Percentiles rank a stretch among this genome's conserved stretches.
These are phyloP conservation scores for Cardiosporidium cionae DNA, from an alignment of 169 alveolate species.

Conservation along the genomic window DNA sequence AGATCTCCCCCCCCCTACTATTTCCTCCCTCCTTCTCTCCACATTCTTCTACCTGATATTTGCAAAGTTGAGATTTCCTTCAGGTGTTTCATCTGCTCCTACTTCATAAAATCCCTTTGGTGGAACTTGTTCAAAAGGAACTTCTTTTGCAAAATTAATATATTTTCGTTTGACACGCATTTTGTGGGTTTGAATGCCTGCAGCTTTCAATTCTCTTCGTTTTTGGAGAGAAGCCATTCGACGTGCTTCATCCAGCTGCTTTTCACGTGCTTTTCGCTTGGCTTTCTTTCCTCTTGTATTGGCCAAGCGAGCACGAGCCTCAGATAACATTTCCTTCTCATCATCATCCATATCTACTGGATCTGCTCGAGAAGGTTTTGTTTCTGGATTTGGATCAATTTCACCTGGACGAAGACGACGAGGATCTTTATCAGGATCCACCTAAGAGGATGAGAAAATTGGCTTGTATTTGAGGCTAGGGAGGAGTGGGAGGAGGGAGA, in stretches of 20 bases:
- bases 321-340: constrained; percentile 94
- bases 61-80: constrained; percentile 45
- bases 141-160: constrained; percentile 65
- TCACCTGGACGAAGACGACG: constrained; percentile 96
- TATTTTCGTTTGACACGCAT: background rate
- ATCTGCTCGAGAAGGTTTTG: constrained; percentile 95
- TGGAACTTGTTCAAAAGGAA: constrained; percentile 89
- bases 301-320: constrained; percentile 98
- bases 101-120: constrained; percentile 85
- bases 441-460: background rate
- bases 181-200: constrained; percentile 83
- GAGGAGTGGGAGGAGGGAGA: background rate
- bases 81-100: constrained; percentile 70
- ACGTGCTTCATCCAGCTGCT: constrained; percentile 86
- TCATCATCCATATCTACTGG: constrained; percentile 91
- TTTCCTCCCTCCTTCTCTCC: too few relatives aligned
- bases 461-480: background rate
- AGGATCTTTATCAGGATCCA: constrained; percentile 73
- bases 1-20: too few relatives aligned
- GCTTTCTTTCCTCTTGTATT: constrained; percentile 99
- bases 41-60: constrained; percentile 50
- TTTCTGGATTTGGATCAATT: constrained; percentile 99
- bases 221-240: constrained; percentile 92
- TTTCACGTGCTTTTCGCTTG: constrained; percentile 92
- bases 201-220: constrained; percentile 94